phyloP scores from a whole-genome alignment of 192 early-diverging fungal genomes.

The Radiomyces spectabilis region DNA sequence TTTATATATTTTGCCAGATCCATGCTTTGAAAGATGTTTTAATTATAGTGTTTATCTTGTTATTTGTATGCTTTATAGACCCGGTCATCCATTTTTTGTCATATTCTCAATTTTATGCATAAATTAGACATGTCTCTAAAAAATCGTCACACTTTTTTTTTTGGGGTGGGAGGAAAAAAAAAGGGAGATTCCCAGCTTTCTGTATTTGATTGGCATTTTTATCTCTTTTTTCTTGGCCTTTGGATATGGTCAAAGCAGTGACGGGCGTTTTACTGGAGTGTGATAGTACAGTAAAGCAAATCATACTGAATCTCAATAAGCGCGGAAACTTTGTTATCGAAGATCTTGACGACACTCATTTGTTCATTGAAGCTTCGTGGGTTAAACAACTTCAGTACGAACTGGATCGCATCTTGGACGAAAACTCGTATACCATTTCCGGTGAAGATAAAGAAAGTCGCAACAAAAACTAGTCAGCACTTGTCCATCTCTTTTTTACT shows the following conservation, averaged over 20 bases:
- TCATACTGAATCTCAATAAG: slow-evolving; percentile 63
- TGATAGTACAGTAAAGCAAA: slow-evolving; percentile 70
- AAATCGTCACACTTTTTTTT: too few relatives aligned
- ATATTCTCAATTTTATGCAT: too few relatives aligned
- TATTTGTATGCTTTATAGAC: too few relatives aligned
- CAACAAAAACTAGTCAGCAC: neutral
- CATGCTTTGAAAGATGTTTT: too few relatives aligned
- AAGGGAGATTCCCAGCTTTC: too few relatives aligned
- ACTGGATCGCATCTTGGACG: slow-evolving; percentile 66
- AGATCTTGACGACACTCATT: slow-evolving; percentile 75
- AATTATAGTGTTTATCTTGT: too few relatives aligned
- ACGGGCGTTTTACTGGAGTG: slow-evolving; percentile 53
- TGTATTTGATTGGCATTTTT: neutral
- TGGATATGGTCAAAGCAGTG: slow-evolving; percentile 33
- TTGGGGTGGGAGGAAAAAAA: too few relatives aligned
- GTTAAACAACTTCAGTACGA: slow-evolving; percentile 49
- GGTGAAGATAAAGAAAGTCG: slow-evolving; percentile 10
- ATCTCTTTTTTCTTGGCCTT: neutral
- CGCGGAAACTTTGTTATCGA: slow-evolving; percentile 69
- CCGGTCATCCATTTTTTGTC: too few relatives aligned
- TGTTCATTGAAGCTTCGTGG: slow-evolving; percentile 62
- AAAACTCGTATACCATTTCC: slow-evolving; percentile 56
- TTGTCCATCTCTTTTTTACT: neutral
- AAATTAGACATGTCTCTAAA: too few relatives aligned
- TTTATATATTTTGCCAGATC: too few relatives aligned